Evolutionary conservation across 2,329 filamentous ascomycete species (phyloP), one percentile per base, ranked within the genome.

Genomic region (Aspergillus sp.): DNA sequence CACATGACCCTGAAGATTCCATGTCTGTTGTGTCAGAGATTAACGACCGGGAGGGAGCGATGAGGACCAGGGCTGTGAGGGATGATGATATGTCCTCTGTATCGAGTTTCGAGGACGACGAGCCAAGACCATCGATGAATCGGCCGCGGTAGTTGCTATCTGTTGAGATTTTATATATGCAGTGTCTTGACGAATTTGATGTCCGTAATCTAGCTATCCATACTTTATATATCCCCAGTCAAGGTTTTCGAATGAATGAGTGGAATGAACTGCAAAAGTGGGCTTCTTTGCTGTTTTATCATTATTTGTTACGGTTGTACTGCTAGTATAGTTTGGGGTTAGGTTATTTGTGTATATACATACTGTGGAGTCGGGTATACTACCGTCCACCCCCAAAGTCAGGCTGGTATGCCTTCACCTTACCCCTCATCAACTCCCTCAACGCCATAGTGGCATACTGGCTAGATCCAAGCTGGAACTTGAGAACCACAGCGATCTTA

Each of bases 391-490:
- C 79, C 60, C 80, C 78, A 68, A 83, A 89, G 51, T 88, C 86
- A 5, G 87, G 83, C 72, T 86, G 85, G 66, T 82, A 89, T 7
- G 81, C 80, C 67, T 79, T 79, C 5, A 86, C 79, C 12, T 85
- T 87, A 2, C 86, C 85, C 42, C 86, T 89, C 80, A 91, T 92
- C 61, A 96, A 75, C 75, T 96, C 91, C 53, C 91, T 79, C 63
- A 96, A 72, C 12, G 89, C 89, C 80, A 96, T 90, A 0, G 91
- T 96, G 0, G 91, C 91, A 76, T 96, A 96, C 68, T 91, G 89
- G 69, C 89, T 92, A 49, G 87, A 86, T 1, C 86, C 89, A 27
- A 96, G 80, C 70, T 91, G 87, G 75, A 96, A 84, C 70, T 86
- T 91, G 65, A 95, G 46, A 24, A 90, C 75, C 0, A 91, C 81